Conservation (phyloP, 495 filamentous ascomycete genomes). For the Podospora pseudoanserina region DNA sequence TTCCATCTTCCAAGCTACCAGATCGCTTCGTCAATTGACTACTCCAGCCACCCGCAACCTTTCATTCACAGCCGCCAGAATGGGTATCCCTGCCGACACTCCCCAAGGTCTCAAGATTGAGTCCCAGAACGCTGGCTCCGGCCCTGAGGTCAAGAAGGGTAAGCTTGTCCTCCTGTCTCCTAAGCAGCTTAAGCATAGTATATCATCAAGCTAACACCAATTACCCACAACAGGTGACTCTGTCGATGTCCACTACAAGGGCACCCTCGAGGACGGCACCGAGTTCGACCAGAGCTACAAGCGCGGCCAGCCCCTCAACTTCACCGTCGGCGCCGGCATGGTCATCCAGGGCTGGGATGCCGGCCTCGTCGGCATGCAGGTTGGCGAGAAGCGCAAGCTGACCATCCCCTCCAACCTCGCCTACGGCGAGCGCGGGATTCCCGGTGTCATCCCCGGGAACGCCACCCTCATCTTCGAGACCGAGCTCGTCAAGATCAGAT, state of each 20-base stretch:
- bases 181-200: background rate
- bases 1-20: slow-evolving; percentile 8
- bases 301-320: slow-evolving; percentile 62
- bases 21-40: slow-evolving; percentile 16
- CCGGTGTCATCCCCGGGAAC: slow-evolving; percentile 51
- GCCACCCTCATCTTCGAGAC: slow-evolving; percentile 67
- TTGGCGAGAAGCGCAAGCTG: slow-evolving; percentile 74
- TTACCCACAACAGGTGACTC: slow-evolving; percentile 24
- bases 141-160: slow-evolving; percentile 32
- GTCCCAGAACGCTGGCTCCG: slow-evolving; percentile 23
- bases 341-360: slow-evolving; percentile 87
- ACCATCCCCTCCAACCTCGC: slow-evolving; percentile 73
- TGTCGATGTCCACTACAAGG: slow-evolving; percentile 34
- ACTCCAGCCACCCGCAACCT: slow-evolving; percentile 4
- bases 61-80: slow-evolving; percentile 20
- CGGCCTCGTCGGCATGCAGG: slow-evolving; percentile 81
- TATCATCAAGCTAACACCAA: background rate
- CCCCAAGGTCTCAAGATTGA: slow-evolving; percentile 30
- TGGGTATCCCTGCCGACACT: slow-evolving; percentile 28
- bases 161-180: slow-evolving; percentile 12
- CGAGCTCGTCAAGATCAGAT: slow-evolving; percentile 72
- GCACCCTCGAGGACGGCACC: slow-evolving; percentile 32
- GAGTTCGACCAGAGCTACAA: slow-evolving; percentile 51
- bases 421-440: slow-evolving; percentile 65
- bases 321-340: slow-evolving; percentile 64